Evolutionary conservation across 345 rosid genomes (phyloP).

Genomic region (Eucalyptus coolabah): DNA sequence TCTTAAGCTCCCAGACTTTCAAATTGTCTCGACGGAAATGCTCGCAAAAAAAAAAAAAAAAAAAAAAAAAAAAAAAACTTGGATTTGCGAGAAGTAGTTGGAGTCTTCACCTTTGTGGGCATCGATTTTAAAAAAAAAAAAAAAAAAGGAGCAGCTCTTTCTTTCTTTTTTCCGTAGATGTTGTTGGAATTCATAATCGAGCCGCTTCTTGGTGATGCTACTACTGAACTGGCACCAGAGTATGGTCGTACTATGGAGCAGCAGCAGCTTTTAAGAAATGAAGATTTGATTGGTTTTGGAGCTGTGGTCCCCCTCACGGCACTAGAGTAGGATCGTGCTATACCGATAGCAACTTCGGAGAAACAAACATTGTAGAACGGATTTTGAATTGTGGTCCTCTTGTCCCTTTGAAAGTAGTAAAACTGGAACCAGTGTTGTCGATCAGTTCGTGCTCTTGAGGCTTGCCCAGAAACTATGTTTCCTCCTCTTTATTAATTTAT

Average conservation of each 20-base stretch:
- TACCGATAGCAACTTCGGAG: background rate
- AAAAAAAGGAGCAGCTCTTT: background rate
- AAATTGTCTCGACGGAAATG: background rate
- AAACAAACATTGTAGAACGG: background rate
- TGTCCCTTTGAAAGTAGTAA: background rate
- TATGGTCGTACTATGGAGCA: background rate
- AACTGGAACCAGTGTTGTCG: background rate
- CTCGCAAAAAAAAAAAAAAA: background rate
- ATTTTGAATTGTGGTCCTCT: background rate
- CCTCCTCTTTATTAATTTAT: background rate
- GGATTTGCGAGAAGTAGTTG: background rate
- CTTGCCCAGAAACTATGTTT: background rate
- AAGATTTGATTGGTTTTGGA: background rate
- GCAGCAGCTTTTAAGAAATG: background rate
- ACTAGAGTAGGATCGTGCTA: background rate
- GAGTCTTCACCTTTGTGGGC: background rate
- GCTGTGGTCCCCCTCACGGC: background rate
- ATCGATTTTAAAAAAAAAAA: background rate
- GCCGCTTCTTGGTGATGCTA: background rate
- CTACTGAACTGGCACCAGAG: background rate
- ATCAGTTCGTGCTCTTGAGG: background rate
- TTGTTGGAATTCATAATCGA: background rate
- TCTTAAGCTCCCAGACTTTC: background rate
- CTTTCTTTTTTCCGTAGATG: background rate
- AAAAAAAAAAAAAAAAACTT: background rate